phyloP scores from a whole-genome alignment of 345 rosid species.

The Gossypium anomalum region DNA sequence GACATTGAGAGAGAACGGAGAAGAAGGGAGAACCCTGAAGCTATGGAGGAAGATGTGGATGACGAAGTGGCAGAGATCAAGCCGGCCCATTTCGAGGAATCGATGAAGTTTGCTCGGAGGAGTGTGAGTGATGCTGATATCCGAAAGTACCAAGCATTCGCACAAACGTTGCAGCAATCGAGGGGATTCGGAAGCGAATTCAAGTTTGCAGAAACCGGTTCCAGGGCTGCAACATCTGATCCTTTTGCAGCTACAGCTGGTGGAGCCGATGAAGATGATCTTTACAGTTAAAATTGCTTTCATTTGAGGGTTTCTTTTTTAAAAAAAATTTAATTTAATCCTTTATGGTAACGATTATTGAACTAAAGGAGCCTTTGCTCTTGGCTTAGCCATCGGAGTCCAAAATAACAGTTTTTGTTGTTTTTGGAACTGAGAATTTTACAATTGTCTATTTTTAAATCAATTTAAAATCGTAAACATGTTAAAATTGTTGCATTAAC shows the following conservation, averaged over 20 bases:
- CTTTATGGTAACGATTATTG: neutral
- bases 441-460: no score
- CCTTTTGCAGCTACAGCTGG: constrained; percentile 71
- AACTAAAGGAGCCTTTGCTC: neutral
- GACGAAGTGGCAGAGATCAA: constrained; percentile 53
- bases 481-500: no score
- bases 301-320: neutral
- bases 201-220: constrained; percentile 52
- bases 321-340: neutral
- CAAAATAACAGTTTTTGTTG: neutral
- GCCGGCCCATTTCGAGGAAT: neutral
- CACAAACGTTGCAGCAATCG: constrained; percentile 91
- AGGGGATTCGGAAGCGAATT: constrained; percentile 85
- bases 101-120: constrained; percentile 4
- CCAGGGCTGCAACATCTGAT: constrained; percentile 47
- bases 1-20: constrained; percentile 90
- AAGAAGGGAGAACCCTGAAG: constrained; percentile 76
- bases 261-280: constrained; percentile 75
- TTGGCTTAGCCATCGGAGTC: no score
- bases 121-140: constrained; percentile 37
- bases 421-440: no score
- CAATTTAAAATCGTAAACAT: no score
- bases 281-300: constrained; percentile 51
- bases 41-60: constrained; percentile 86
- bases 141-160: constrained; percentile 90